phyloP scores from a whole-genome alignment of 2,329 filamentous ascomycete genomes.

The Didymella pinodella region DNA sequence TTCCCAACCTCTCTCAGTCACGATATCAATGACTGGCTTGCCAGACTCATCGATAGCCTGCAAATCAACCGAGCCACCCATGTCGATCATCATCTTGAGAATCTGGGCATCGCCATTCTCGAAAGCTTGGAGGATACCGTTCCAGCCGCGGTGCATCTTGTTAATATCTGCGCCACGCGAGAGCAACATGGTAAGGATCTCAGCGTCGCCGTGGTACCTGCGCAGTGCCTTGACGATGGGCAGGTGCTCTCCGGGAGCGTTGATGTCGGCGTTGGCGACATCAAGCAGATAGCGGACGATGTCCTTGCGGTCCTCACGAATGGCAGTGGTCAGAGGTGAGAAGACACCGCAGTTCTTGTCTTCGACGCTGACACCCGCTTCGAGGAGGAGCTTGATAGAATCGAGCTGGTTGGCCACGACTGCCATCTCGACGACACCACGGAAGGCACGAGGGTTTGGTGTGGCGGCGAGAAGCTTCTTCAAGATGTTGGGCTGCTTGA shows the following conservation, averaged over 20 bases:
- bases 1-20: conserved; percentile 49
- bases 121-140: conserved; percentile 46
- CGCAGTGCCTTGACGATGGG: conserved; percentile 75
- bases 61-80: conserved; percentile 44
- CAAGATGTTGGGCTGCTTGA: conserved; percentile 67
- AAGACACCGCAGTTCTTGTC: conserved; percentile 78
- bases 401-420: conserved; percentile 72
- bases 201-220: conserved; percentile 65
- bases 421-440: conserved; percentile 72
- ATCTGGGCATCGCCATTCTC: conserved; percentile 48
- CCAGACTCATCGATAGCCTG: conserved; percentile 43
- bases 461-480: conserved; percentile 64
- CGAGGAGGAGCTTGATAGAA: conserved; percentile 70
- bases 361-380: conserved; percentile 71
- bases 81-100: conserved; percentile 45
- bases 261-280: conserved; percentile 69
- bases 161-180: conserved; percentile 72
- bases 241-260: conserved; percentile 73
- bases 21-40: conserved; percentile 43
- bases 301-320: conserved; percentile 68
- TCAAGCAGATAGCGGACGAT: conserved; percentile 70
- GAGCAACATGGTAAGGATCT: conserved; percentile 69
- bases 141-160: conserved; percentile 55
- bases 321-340: conserved; percentile 71
- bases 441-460: conserved; percentile 67